A percentile compares a stretch with the other conserved stretches of the same genome.
Evolutionary conservation across 257 asterid species (phyloP).

Genomic region (Gentiana macrophylla): DNA sequence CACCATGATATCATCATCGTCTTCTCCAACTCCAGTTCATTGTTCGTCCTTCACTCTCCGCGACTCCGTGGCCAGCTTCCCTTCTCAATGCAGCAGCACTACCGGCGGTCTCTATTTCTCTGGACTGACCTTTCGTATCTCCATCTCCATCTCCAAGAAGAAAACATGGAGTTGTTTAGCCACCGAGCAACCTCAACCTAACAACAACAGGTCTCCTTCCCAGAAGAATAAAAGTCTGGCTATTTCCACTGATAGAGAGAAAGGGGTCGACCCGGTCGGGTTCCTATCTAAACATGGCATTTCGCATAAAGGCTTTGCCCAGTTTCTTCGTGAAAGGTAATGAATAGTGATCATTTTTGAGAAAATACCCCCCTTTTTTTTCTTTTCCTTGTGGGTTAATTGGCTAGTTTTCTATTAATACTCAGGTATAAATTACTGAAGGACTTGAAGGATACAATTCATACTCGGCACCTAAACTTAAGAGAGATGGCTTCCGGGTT

Average conservation of each 20-base stretch:
- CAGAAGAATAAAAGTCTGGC: conserved; percentile 7
- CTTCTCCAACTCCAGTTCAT: conserved; percentile 18
- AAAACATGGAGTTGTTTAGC: conserved; percentile 22
- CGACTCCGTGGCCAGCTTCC: conserved; percentile 7
- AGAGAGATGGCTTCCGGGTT: conserved; percentile 86
- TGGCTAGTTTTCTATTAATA: conserved; percentile 6
- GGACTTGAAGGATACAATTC: conserved; percentile 68
- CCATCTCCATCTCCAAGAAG: conserved; percentile 7
- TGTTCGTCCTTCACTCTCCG: conserved; percentile 1
- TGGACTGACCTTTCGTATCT: conserved; percentile 1
- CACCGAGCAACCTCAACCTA: conserved; percentile 9
- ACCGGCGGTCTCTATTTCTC: background rate
- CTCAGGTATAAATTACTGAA: conserved; percentile 75
- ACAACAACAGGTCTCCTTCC: background rate
- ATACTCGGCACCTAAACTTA: conserved; percentile 38
- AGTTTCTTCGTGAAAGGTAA: conserved; percentile 89
- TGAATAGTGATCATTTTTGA: background rate
- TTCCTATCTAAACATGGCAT: conserved; percentile 66
- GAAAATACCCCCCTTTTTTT: background rate
- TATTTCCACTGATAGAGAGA: conserved; percentile 22
- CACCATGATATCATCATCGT: conserved; percentile 29
- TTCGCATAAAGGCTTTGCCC: conserved; percentile 56
- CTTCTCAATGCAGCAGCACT: background rate
- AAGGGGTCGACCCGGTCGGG: conserved; percentile 76
- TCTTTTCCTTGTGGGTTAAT: background rate